These are phyloP conservation scores for Cordyceps farinosa DNA, from an alignment of 2,329 filamentous ascomycete genomes.

Conservation along the genomic window DNA sequence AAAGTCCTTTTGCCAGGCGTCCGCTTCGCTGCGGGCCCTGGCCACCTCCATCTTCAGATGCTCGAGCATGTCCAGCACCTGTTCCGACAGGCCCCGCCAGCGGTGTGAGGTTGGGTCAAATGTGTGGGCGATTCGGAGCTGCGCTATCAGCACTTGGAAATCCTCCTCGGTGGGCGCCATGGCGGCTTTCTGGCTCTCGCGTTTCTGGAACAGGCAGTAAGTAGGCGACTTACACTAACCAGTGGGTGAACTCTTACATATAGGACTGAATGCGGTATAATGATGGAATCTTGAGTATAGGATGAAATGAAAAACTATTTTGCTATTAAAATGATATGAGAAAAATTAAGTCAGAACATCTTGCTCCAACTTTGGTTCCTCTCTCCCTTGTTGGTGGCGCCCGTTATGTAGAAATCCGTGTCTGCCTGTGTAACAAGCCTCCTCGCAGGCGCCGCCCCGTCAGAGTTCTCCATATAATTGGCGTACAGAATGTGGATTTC, in stretches of 20 bases:
- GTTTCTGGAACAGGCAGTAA: background rate
- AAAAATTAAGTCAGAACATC: background rate
- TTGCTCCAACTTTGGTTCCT: background rate
- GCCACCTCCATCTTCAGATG: background rate
- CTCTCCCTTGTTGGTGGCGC: background rate
- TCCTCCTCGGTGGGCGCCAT: background rate
- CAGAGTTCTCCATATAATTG: background rate
- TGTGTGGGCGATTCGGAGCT: too few species aligned
- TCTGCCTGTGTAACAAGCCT: conserved; percentile 4
- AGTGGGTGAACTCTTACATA: background rate
- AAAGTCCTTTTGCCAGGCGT: background rate
- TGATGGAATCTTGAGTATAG: too few species aligned
- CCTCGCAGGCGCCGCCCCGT: background rate
- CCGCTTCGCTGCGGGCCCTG: background rate
- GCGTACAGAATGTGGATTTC: background rate
- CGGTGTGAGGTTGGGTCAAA: too few species aligned
- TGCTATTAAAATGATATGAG: background rate
- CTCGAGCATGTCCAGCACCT: background rate
- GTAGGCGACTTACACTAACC: background rate
- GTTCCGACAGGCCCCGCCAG: background rate
- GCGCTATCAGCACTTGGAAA: background rate
- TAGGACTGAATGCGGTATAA: background rate
- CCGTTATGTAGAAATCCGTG: background rate
- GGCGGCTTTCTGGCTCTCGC: background rate
- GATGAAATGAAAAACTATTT: background rate